Base-by-base conservation (phyloP, 2,329 filamentous ascomycete genomes). In the Colletotrichum godetiae region DNA sequence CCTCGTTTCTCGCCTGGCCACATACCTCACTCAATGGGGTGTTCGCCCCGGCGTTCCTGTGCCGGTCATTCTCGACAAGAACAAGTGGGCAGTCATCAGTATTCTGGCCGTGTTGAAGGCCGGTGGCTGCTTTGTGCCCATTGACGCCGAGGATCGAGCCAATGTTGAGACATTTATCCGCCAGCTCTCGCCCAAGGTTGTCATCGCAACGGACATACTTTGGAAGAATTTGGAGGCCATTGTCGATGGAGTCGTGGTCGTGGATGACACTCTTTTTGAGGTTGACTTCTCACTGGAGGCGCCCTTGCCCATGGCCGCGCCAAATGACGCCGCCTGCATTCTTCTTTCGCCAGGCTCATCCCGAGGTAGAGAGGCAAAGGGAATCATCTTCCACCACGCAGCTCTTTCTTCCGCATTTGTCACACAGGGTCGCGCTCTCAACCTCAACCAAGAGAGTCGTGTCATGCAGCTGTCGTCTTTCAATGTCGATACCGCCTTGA, bases 1-100 rank as follows among this genome's bases (percentile, higher is more conserved):
- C 0, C 80, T 83, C 8, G 83, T 84, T 0, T 79, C 82, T 2
- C 81, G 80, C 4, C 79, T 87, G 0, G 82, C 84, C 1, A 81
- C 81, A 2, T 82, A 87, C 63, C 84, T 94, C 0, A 79, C 86
- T 2, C 83, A 86, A 27, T 80, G 86, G 13, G 89, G 89, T 0
- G 84, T 90, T 0, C 80, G 83, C 0, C 84, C 86, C 0, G 87
- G 89, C 11, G 85, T 88, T 8, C 83, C 93, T 4, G 87, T 95
- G 1, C 91, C 91, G 5, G 86, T 95, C 6, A 88, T 92, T 22
- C 86, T 95, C 77, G 90, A 93, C 56, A 95, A 94, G 82, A 93
- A 89, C 24, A 83, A 91, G 15, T 88, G 92, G 79, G 86, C 93
- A 0, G 92, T 94, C 60, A 83, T 94, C 52, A 88, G 91, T 7